Evolutionary conservation across 805 yeast species (phyloP), one percentile per base, ranked within the genome.

Genomic region (Candida patagonica): DNA sequence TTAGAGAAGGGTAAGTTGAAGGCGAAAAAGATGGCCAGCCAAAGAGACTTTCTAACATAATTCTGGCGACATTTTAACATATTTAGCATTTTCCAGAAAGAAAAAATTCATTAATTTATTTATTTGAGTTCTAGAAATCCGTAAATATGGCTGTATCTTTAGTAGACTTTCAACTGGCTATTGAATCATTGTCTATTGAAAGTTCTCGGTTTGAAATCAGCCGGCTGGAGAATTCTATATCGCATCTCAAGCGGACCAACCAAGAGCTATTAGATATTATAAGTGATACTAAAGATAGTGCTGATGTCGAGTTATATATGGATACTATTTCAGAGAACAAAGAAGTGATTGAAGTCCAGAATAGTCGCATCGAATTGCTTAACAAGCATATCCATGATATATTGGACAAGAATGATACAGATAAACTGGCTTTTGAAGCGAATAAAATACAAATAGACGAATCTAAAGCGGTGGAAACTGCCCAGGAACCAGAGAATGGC

Each of bases 191-290:
- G 16, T 35, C 42, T 16, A 7, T 35, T 6, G 47, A 35, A 8
- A 35, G 38, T n/a, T 23, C 45, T 4, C 16, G 21, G 7, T 23
- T n/a, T 6, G 61, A 57, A 36, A 40, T 35, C 10, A 47, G 43
- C 19, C 45, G 61, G 30, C 42, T 58, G 10, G 43, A 45, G 32
- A 57, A 53, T 43, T 50, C 57, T 25, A 52, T 54, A 13, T 37
- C 22, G 32, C 62, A 58, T 39, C 42, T 57, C 17, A 34, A 37
- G 33, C 40, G 56, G 30, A 55, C 62, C 21, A 58, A 58, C 42
- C 36, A 35, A 4, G 58, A 53, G 34, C 42, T 57, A 12, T 36
- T 38, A 26, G 46, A 43, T 22, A 49, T 35, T 38, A 35, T 42
- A 6, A 39, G 36, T 23, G 53, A 51, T 22, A 45, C 30, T 23